These are phyloP conservation scores for Colletotrichum liriopes DNA, from an alignment of 2,329 filamentous ascomycete genomes.

Conservation along the genomic window DNA sequence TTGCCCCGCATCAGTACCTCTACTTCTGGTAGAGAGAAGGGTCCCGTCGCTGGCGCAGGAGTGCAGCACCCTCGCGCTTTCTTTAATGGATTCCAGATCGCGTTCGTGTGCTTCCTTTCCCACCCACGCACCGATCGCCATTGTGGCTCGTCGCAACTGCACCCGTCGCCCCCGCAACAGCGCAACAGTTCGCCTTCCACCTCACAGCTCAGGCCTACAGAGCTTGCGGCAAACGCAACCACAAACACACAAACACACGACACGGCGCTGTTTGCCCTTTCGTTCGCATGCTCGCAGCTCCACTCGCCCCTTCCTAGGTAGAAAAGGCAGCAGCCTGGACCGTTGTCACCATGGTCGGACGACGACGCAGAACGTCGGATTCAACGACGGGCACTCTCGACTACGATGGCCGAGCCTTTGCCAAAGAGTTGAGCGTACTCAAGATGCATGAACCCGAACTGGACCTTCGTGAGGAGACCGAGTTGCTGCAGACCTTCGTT, in stretches of 20 bases:
- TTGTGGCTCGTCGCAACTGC: constrained; percentile 20
- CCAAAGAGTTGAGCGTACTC: constrained; percentile 55
- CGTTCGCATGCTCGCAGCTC: neutral
- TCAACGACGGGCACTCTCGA: constrained; percentile 63
- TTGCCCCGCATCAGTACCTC: constrained; percentile 33
- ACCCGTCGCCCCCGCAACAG: constrained; percentile 24
- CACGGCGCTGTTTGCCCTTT: no score
- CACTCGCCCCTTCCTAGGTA: no score
- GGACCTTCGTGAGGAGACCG: constrained; percentile 6
- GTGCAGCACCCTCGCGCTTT: constrained; percentile 13
- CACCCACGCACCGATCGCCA: constrained; percentile 11
- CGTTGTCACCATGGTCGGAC: constrained; percentile 53
- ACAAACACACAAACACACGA: neutral
- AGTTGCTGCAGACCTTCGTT: constrained; percentile 38
- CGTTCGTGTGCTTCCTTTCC: constrained; percentile 20
- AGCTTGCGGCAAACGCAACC: neutral
- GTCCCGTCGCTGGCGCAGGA: neutral
- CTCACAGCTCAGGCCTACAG: neutral
- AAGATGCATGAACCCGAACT: constrained; percentile 44
- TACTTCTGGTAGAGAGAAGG: neutral
- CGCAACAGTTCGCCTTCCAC: neutral
- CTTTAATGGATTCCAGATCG: constrained; percentile 36
- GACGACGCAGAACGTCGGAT: constrained; percentile 59
- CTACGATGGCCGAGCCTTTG: constrained; percentile 51
- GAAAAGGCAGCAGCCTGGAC: neutral